Evolutionary conservation across 768 basidiomycete species (phyloP).

Genomic region (Pleurotus pulmonarius): DNA sequence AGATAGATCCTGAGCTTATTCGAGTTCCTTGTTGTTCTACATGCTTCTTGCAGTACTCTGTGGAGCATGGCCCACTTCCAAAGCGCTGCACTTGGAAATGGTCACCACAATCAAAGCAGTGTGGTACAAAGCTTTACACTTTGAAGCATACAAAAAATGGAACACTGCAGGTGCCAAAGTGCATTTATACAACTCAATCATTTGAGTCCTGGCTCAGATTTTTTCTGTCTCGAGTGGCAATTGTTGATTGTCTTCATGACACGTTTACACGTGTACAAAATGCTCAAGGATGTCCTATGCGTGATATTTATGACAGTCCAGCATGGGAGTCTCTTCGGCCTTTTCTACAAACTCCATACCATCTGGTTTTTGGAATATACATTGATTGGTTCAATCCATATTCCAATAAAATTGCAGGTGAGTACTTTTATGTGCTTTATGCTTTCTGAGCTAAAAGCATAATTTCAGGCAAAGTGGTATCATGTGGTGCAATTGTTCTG

Average conservation of each 20-base stretch:
- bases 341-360: conserved; percentile 12
- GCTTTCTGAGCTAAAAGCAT: conserved; percentile 1
- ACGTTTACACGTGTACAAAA: conserved; percentile 9
- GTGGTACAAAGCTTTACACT: conserved; percentile 18
- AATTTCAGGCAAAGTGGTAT: conserved; percentile 4
- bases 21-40: conserved; percentile 21
- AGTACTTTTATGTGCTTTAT: not conserved
- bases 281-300: conserved; percentile 11
- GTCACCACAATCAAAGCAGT: conserved; percentile 14
- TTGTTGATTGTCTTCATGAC: conserved; percentile 15
- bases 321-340: conserved; percentile 17
- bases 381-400: conserved; percentile 35
- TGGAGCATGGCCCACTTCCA: not conserved
- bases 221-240: conserved; percentile 18
- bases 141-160: conserved; percentile 13
- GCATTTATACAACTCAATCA: conserved; percentile 19
- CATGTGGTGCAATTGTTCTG: conserved; percentile 5
- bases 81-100: conserved; percentile 14
- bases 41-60: conserved; percentile 18
- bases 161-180: conserved; percentile 13
- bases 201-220: conserved; percentile 25
- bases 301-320: conserved; percentile 22
- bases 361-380: conserved; percentile 24
- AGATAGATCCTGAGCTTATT: conserved; percentile 18
- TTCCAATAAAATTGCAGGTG: conserved; percentile 27